Percentiles rank a stretch among this genome's conserved stretches.
phyloP scores from a whole-genome alignment of 78 protist genomes.

The Creolimax fragrantissima region DNA sequence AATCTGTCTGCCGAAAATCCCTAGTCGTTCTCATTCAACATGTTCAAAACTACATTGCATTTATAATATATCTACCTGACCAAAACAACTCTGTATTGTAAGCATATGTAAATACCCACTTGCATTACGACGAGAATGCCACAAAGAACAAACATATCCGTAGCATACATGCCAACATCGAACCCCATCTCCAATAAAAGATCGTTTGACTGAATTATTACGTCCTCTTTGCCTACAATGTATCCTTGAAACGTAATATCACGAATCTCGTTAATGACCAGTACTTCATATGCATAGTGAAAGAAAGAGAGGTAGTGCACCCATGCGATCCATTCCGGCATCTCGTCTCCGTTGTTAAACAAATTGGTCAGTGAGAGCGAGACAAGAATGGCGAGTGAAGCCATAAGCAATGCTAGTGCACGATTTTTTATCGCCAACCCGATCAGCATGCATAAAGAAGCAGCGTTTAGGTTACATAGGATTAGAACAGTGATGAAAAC shows the following conservation, averaged over 20 bases:
- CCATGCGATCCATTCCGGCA: slow-evolving; percentile 30
- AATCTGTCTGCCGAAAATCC: too few relatives aligned
- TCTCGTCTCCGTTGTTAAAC: slow-evolving; percentile 5
- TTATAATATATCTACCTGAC: too few relatives aligned
- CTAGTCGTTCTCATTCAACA: too few relatives aligned
- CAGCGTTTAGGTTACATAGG: slow-evolving; percentile 39
- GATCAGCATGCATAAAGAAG: slow-evolving; percentile 53
- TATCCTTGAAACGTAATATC: background rate
- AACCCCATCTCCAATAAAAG: background rate
- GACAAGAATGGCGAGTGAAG: slow-evolving; percentile 40
- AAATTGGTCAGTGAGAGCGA: slow-evolving; percentile 19
- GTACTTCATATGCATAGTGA: slow-evolving; percentile 24
- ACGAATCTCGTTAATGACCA: background rate
- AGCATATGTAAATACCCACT: too few relatives aligned
- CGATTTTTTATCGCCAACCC: slow-evolving; percentile 37
- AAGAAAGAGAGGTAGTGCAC: slow-evolving; percentile 29
- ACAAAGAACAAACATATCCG: background rate
- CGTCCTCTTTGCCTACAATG: background rate
- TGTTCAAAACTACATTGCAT: too few relatives aligned
- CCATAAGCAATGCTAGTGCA: slow-evolving; percentile 46
- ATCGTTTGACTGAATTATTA: background rate
- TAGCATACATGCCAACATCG: background rate
- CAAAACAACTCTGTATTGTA: too few relatives aligned
- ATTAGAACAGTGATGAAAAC: slow-evolving; percentile 19
- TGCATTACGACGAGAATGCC: background rate